phyloP scores from a whole-genome alignment of 2,329 filamentous ascomycete species.

The Decorospora gaudefroyi region DNA sequence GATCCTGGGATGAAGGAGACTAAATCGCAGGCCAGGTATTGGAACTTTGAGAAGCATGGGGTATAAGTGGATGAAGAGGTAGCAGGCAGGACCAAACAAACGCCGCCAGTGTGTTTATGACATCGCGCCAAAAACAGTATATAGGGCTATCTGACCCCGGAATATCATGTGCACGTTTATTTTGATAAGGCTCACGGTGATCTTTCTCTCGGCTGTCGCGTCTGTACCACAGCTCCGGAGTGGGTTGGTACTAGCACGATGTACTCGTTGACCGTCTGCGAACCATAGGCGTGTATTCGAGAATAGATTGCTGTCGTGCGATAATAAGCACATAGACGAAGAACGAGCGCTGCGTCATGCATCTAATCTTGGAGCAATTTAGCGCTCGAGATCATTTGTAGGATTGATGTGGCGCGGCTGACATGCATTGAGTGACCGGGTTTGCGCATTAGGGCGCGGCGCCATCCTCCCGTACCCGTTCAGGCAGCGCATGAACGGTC shows the following conservation, averaged over 20 bases:
- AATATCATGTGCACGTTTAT: conserved; percentile 23
- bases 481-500: conserved; percentile 3
- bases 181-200: conserved; percentile 28
- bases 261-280: not conserved
- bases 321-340: conserved; percentile 20
- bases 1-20: conserved; percentile 2
- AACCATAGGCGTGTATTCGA: conserved; percentile 9
- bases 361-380: conserved; percentile 23
- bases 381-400: conserved; percentile 26
- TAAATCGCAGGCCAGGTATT: too few species aligned
- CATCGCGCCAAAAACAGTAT: conserved; percentile 11
- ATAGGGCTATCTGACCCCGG: conserved; percentile 10
- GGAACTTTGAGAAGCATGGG: too few species aligned
- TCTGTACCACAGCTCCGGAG: conserved; percentile 2
- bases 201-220: conserved; percentile 15
- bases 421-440: conserved; percentile 24
- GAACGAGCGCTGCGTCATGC: conserved; percentile 14
- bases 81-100: conserved; percentile 1
- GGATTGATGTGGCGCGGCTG: conserved; percentile 25
- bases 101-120: conserved; percentile 1
- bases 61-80: too few species aligned
- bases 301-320: conserved; percentile 19
- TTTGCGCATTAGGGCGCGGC: conserved; percentile 9
- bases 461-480: conserved; percentile 11
- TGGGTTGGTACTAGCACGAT: conserved; percentile 11